A percentile compares a stretch with the other conserved stretches of the same genome.
Conservation (phyloP, 2,329 filamentous ascomycete genomes). For the Zasmidium angulare region DNA sequence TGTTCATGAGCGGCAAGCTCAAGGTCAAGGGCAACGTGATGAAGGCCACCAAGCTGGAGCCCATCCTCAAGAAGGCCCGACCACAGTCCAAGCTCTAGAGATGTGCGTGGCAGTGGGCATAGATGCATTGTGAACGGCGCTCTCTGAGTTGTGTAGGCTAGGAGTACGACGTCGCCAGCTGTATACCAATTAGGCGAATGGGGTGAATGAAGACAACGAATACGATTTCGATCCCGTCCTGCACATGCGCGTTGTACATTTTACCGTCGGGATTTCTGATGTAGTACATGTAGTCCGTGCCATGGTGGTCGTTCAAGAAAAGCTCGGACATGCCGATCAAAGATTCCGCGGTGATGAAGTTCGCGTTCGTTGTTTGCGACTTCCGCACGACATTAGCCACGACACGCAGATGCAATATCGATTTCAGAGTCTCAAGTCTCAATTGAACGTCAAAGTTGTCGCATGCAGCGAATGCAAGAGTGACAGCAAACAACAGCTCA, state of each 20-base stretch:
- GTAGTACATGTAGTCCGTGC: no score
- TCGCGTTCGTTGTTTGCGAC: no score
- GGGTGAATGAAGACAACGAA: no score
- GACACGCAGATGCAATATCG: background rate
- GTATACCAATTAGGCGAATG: constrained; percentile 1
- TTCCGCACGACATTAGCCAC: no score
- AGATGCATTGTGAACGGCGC: constrained; percentile 12
- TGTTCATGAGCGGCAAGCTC: constrained; percentile 98
- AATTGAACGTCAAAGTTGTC: background rate
- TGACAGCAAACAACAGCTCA: background rate
- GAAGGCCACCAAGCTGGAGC: constrained; percentile 97
- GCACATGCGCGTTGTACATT: no score
- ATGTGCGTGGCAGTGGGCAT: background rate
- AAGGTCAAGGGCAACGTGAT: constrained; percentile 98
- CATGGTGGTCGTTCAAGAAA: no score
- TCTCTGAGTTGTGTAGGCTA: constrained; percentile 4
- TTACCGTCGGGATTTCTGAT: no score
- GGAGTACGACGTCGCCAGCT: constrained; percentile 1
- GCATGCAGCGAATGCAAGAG: background rate
- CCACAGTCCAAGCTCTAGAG: constrained; percentile 77
- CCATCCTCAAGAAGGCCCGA: constrained; percentile 85
- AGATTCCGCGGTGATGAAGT: no score
- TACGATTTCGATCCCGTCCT: no score
- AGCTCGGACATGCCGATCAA: no score
- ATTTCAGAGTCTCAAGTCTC: background rate